Percentiles rank a stretch among this genome's conserved stretches.
These are phyloP conservation scores for Pachyrhizus erosus DNA, from an alignment of 306 rosid species.

Conservation along the genomic window DNA sequence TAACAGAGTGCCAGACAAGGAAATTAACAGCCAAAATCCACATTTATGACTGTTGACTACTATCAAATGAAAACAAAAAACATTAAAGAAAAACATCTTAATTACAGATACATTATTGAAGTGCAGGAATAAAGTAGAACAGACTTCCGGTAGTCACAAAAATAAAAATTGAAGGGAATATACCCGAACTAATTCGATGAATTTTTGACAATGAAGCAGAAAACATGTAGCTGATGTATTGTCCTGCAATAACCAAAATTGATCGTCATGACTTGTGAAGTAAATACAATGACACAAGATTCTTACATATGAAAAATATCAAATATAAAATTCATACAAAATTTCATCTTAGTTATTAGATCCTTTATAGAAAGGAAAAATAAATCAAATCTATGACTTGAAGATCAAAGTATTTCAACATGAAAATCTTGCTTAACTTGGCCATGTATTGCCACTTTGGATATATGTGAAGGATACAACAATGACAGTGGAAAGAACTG, in stretches of 20 bases:
- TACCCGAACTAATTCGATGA: conserved; percentile 97
- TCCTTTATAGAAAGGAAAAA: background rate
- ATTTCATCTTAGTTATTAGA: conserved; percentile 8
- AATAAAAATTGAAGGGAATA: conserved; percentile 43
- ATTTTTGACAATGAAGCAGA: conserved; percentile 94
- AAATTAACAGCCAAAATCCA: conserved; percentile 21
- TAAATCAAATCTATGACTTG: background rate
- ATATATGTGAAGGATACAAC: background rate
- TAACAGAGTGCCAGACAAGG: conserved; percentile 23
- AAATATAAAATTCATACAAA: conserved; percentile 21
- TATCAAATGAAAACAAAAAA: conserved; percentile 7
- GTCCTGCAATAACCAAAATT: conserved; percentile 71
- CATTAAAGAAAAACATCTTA: background rate
- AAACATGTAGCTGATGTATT: conserved; percentile 90
- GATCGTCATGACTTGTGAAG: conserved; percentile 26
- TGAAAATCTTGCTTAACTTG: conserved; percentile 13
- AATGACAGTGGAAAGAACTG: background rate
- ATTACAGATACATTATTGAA: conserved; percentile 1
- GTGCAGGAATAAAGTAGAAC: background rate
- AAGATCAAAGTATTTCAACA: conserved; percentile 13
- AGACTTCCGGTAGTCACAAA: conserved; percentile 7
- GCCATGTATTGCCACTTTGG: conserved; percentile 19
- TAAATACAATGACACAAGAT: conserved; percentile 23
- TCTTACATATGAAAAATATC: conserved; percentile 23
- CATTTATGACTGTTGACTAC: conserved; percentile 4